These are phyloP conservation scores for Tubosaeta sp. DNA, from an alignment of 768 basidiomycete genomes.

Conservation along the genomic window DNA sequence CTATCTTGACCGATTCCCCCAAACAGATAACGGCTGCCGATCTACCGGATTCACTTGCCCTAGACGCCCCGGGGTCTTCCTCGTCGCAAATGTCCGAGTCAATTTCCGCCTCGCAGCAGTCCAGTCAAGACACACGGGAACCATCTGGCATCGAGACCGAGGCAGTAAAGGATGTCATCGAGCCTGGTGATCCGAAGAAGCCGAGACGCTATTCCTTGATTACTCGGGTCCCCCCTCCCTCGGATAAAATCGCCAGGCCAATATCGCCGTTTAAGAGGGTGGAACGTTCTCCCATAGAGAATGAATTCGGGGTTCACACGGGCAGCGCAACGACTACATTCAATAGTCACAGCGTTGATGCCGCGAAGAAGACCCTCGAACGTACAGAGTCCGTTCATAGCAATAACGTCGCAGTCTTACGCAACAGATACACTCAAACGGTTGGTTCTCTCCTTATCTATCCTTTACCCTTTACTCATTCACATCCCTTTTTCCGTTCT, in stretches of 20 bases:
- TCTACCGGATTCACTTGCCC: conserved; percentile 4
- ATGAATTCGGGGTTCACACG: conserved; percentile 32
- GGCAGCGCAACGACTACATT: conserved; percentile 16
- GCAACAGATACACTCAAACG: conserved; percentile 53
- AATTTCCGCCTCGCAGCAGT: neutral
- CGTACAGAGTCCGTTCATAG: conserved; percentile 52
- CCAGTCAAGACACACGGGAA: neutral
- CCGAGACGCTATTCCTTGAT: conserved; percentile 23
- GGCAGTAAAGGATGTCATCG: neutral
- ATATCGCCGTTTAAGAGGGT: conserved; percentile 19
- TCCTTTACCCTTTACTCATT: neutral
- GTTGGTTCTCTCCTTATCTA: conserved; percentile 36
- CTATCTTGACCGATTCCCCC: conserved; percentile 21
- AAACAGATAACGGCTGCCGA: conserved; percentile 5
- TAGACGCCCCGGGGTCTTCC: conserved; percentile 1
- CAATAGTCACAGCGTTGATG: conserved; percentile 31
- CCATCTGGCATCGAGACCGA: neutral
- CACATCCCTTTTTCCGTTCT: conserved; percentile 2
- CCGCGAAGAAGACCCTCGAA: conserved; percentile 36
- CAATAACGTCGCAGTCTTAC: conserved; percentile 66
- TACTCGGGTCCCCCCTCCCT: conserved; percentile 11
- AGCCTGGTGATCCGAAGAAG: conserved; percentile 7
- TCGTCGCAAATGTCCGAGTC: conserved; percentile 6
- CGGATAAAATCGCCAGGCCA: conserved; percentile 16
- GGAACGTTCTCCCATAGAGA: conserved; percentile 19